Conservation (phyloP, 2,329 filamentous ascomycete species). For the Neofusicoccum sp. region DNA sequence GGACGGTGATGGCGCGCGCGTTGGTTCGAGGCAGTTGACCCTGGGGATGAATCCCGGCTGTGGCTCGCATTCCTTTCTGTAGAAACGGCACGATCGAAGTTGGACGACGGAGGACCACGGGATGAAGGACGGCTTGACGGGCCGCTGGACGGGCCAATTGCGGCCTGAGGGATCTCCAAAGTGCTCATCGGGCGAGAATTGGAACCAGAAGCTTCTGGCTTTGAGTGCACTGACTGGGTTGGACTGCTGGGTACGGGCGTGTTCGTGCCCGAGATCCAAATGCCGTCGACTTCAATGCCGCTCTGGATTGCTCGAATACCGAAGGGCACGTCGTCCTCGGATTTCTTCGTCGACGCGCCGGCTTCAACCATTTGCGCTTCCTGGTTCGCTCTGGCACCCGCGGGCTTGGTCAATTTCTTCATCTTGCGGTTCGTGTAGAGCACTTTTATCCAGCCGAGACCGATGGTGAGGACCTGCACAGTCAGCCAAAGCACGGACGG, state of each 20-base stretch:
- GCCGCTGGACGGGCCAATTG: constrained; percentile 30
- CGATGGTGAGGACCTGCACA: constrained; percentile 63
- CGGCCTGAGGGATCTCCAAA: not conserved
- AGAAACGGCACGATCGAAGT: constrained; percentile 41
- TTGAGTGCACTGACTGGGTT: constrained; percentile 22
- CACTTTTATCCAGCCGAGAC: constrained; percentile 69
- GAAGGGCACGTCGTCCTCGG: constrained; percentile 73
- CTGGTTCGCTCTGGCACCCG: constrained; percentile 40
- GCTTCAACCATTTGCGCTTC: constrained; percentile 68
- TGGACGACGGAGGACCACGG: constrained; percentile 35
- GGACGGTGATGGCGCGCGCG: constrained; percentile 29
- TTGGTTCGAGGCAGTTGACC: constrained; percentile 7
- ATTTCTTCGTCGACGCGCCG: constrained; percentile 31
- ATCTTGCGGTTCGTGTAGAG: constrained; percentile 44
- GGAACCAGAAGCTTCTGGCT: constrained; percentile 11
- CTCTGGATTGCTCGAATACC: constrained; percentile 83
- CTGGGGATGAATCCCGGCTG: constrained; percentile 30
- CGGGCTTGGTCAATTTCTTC: constrained; percentile 45
- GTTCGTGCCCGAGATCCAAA: constrained; percentile 57
- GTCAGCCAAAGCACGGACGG: constrained; percentile 30
- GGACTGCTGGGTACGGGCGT: constrained; percentile 44
- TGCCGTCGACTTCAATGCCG: constrained; percentile 81
- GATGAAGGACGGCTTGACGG: constrained; percentile 40
- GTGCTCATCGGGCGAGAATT: constrained; percentile 5
- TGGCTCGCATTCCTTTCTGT: constrained; percentile 38